Base-by-base conservation (phyloP, 2,329 filamentous ascomycete genomes). In the Colletotrichum liaoningense region DNA sequence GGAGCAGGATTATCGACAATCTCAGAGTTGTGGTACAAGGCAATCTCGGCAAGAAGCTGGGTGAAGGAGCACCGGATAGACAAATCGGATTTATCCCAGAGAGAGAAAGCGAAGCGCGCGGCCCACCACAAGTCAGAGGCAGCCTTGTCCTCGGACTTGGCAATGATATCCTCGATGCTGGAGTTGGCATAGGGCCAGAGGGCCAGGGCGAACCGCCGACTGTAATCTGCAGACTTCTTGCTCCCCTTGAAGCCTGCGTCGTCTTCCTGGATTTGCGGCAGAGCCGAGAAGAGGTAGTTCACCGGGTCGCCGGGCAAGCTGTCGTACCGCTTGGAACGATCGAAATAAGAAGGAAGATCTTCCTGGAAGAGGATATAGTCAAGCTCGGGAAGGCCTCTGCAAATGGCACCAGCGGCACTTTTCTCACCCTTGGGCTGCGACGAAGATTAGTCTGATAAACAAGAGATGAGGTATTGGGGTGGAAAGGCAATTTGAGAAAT, bases 111-210 rank as follows among this genome's bases (percentile, higher is more conserved):
- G n/a, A 57, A 57, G n/a, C 74, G 72, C 24, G 59, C 56, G 19
- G 64, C 35, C 67, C 60, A 67, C 74, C 74, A 75, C 30, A 69
- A 64, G 5, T 65, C 24, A 42, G 63, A 30, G 62, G 72, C 69
- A 9, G 60, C 30, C 30, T 57, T 54, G 56, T 62, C 63, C 2
- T 49, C 16, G 9, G 72, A 59, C 3, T n/a, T 16, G 38, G 35
- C 12, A 30, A 72, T 14, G 68, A 75, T 46, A 6, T 26, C n/a
- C 30, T 66, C 35, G 6, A 74, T 38, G 24, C 49, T 54, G 1
- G 74, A 75, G 56, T 75, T 75, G 56, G 68, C 67, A 26, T 57
- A 74, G 22, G 72, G 72, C 74, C 74, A 75, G 19, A 75, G 52
- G 16, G 72, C 72, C 5, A 52, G 49, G 24, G 46, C 72, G 30